Evolutionary conservation across 164 flowering plant genomes (phyloP), one percentile per base, ranked within the genome.

Genomic region (Magnolia kwangsiensis): DNA sequence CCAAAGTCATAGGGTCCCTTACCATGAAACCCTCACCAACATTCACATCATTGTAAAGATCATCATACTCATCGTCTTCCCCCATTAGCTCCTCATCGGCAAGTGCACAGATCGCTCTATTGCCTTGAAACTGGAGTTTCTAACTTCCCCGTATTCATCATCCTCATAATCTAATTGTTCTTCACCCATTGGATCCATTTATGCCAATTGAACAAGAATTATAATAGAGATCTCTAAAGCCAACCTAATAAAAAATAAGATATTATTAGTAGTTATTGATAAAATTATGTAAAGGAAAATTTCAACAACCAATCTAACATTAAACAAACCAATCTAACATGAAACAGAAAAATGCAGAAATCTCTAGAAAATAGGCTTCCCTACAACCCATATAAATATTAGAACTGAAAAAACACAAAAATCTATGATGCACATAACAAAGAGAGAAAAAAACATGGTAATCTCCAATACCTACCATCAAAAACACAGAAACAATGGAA

Each of bases 21-120:
- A 23, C 24, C 72, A 84, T 75, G 64, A 90, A 90, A 73, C 87
- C 87, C 67, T 90, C 92, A n/a, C 94, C 90, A 23, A 23, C 24
- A 23, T 23, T 23, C 24, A 23, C 24, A 23, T 23, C 24, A 23
- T 23, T 23, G 24, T 23, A 23, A 23, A 23, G 24, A 23, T 23
- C 24, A 23, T 23, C 24, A 23, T 23, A 23, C 24, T 23, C 24
- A 23, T 23, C 24, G 1, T 23, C 1, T 23, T 23, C 24, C 24
- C 24, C 24, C 24, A 23, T 23, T 23, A 23, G 24, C 24, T 23
- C 24, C 24, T 23, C 24, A 23, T 23, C 24, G 24, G 24, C 24
- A 23, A 23, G 24, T 23, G 24, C 24, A 23, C 0, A 23, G 24
- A 23, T 23, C 24, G 24, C 24, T 23, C 24, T 1, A 1, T 1